Evolutionary conservation across 495 filamentous ascomycete genomes (phyloP).

Genomic region (Hapsidospora chrysogenum): DNA sequence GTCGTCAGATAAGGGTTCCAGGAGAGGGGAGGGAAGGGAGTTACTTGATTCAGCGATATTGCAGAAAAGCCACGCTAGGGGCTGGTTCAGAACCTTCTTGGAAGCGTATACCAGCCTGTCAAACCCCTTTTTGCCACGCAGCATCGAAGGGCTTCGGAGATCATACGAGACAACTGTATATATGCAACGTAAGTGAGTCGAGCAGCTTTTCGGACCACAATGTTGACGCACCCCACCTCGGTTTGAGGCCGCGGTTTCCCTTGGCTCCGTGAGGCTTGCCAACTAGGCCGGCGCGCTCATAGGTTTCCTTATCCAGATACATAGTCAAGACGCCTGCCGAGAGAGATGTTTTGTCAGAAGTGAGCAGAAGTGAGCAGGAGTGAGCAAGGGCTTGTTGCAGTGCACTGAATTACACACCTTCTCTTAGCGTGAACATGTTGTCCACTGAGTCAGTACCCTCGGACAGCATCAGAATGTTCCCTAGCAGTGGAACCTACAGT

Average conservation of each 20-base stretch:
- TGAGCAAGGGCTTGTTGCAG: too few species aligned
- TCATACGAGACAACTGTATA: conserved; percentile 62
- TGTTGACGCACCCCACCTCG: conserved; percentile 32
- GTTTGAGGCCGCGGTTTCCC: conserved; percentile 32
- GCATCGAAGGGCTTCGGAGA: conserved; percentile 63
- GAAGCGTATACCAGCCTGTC: conserved; percentile 72
- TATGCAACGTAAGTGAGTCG: conserved; percentile 4
- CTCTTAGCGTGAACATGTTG: conserved; percentile 55
- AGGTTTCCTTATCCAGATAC: conserved; percentile 67
- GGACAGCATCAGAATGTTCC: conserved; percentile 81
- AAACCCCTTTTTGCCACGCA: conserved; percentile 84
- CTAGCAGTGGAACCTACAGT: conserved; percentile 24
- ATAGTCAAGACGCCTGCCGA: conserved; percentile 50
- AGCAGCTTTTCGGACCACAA: too few species aligned
- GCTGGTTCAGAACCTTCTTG: conserved; percentile 57
- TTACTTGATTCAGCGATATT: conserved; percentile 34
- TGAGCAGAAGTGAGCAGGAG: too few species aligned
- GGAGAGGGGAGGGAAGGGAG: too few species aligned
- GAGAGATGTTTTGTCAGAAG: too few species aligned
- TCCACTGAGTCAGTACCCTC: conserved; percentile 68
- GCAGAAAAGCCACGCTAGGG: conserved; percentile 69
- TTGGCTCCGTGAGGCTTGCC: conserved; percentile 50
- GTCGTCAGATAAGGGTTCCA: too few species aligned
- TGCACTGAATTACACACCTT: conserved; percentile 44
- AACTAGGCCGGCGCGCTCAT: conserved; percentile 68